phyloP scores from a whole-genome alignment of 345 rosid species.

The Rhizophora mangle region DNA sequence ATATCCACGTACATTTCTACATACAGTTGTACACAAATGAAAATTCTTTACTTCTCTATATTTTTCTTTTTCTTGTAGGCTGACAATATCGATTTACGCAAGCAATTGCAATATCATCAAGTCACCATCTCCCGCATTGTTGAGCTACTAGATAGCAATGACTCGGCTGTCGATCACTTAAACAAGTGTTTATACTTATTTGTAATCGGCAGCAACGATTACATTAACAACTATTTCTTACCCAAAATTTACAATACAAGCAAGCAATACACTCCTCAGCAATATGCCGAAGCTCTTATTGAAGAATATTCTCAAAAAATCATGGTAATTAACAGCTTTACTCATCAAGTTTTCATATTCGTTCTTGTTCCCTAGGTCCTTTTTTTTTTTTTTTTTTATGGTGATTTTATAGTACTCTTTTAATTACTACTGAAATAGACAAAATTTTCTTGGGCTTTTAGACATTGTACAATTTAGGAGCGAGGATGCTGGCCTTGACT shows the following conservation, averaged over 20 bases:
- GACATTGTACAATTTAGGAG: slow-evolving; percentile 11
- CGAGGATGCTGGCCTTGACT: slow-evolving; percentile 13
- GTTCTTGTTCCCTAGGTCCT: not conserved
- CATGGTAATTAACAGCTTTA: not conserved
- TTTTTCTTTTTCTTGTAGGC: slow-evolving; percentile 9
- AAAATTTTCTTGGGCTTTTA: not conserved
- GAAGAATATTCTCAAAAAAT: slow-evolving; percentile 2
- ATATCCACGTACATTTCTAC: not conserved
- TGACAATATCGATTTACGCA: not conserved
- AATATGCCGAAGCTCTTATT: slow-evolving; percentile 10
- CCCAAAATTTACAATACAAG: slow-evolving; percentile 7
- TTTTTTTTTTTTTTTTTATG: not conserved
- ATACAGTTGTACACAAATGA: not conserved
- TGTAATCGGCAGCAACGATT: slow-evolving; percentile 25
- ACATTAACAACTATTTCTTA: slow-evolving; percentile 21
- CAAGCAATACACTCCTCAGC: not conserved
- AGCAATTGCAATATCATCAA: slow-evolving; percentile 15
- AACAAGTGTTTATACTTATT: slow-evolving; percentile 16
- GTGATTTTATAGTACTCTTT: too few species aligned
- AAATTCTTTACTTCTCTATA: not conserved
- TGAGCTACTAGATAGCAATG: slow-evolving; percentile 8
- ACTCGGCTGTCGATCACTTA: not conserved
- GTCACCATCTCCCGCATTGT: slow-evolving; percentile 11
- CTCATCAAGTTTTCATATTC: not conserved
- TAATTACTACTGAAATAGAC: too few species aligned